Base-by-base conservation (phyloP, 73 alveolate genomes). In the Tetrahymena thermophila region DNA sequence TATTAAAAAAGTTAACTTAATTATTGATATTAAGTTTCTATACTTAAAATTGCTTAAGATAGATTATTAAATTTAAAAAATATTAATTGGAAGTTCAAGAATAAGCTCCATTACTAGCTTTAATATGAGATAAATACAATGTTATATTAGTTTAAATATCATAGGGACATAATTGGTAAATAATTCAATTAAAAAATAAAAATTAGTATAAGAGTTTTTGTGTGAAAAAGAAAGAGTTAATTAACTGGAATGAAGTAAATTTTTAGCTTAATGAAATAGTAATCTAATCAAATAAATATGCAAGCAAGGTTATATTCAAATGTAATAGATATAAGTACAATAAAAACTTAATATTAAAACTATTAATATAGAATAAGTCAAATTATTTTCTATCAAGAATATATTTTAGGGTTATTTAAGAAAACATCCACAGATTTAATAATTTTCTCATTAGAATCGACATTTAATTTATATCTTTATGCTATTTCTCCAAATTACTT, bases 391-490 rank as follows among this genome's bases (percentile, higher is more conserved):
- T 43, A 40, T 95, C 97, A 95, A 95, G 93, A 85, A 95, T 95
- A 95, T n/a, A 95, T 95, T 85, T 95, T 89, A 44, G 97, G 97
- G 40, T 95, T 95, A 89, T 95, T 95, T 85, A 95, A 93, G 42
- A 95, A 95, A 35, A 95, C 97, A 95, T 95, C 97, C 25, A 94
- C 94, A 35, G 94, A 56, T 89, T 93, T 95, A 44, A 95, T 57
- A 35, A 95, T 95, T 56, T 95, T 95, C 44, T 95, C 97, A 10
- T 85, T 95, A 10, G 58, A 34, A 93, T 95, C 97, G 25, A 85
- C 44, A 50, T 95, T 94, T 56, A 95, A 56, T 95, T 95, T 95
- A 85, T 85, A 95, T 23, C 71, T 83, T 56, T 95, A 37, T 10
- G 94, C 97, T 9, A 85, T 16, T 34, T 95, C 97, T 7, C 97